Conservation (phyloP, 129 eudicot genomes). For the Oenanthe sinensis region DNA sequence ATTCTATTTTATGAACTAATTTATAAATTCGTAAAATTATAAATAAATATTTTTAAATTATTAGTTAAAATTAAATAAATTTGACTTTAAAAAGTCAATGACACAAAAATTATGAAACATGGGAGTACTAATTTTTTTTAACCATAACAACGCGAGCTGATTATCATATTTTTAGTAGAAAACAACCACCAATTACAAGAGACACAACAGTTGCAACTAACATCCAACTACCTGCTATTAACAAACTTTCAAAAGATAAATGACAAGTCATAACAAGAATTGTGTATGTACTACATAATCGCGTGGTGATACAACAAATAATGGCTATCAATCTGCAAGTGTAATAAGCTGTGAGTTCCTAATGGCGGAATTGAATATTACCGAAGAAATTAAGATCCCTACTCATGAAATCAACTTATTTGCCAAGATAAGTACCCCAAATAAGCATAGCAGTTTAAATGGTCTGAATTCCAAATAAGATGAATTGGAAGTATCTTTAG, state of each 20-base stretch:
- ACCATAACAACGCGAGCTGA: background rate
- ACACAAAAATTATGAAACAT: no score
- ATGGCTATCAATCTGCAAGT: background rate
- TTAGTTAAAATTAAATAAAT: no score
- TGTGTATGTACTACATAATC: background rate
- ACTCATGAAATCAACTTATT: background rate
- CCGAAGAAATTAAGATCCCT: background rate
- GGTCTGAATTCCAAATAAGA: constrained; percentile 1
- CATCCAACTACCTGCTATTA: background rate
- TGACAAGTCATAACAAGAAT: background rate
- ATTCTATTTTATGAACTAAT: no score
- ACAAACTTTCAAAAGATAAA: background rate
- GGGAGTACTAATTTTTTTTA: no score
- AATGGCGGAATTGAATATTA: background rate
- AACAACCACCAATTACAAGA: background rate
- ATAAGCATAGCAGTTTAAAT: background rate
- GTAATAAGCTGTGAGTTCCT: background rate
- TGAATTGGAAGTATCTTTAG: constrained; percentile 9
- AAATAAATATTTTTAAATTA: no score
- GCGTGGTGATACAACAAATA: background rate
- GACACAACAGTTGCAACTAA: no score
- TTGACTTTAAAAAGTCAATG: no score
- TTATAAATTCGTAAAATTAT: no score
- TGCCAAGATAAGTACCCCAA: background rate
- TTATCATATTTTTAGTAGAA: background rate